Base-by-base conservation (phyloP, 1,284 basidiomycete species). In the Dichomitus squalens region DNA sequence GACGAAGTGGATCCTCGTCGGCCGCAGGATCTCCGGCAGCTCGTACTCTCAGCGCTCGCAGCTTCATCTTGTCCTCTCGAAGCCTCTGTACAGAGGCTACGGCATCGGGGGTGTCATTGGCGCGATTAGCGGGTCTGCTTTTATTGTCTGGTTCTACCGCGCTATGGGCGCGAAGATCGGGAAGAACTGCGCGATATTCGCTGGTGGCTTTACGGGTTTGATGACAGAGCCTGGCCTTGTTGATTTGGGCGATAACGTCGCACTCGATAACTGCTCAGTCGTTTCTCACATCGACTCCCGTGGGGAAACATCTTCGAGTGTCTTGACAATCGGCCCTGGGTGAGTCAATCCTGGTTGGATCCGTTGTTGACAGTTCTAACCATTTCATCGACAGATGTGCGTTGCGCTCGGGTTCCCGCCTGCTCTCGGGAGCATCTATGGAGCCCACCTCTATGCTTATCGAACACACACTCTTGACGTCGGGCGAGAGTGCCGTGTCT, bases 361-460 rank as follows among this genome's bases (percentile, higher is more conserved):
- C 9, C 12, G 2, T 9, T 20, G 23, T 4, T 18, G 16, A 16
- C 25, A 33, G n/a, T 27, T 4, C 53, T 54, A 9, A 56, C n/a
- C 14, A 31, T 36, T n/a, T 23, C 6, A 14, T 8, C 2, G 27
- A 5, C 21, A 64, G 62, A 9, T 56, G 55, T 16, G 64, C 66
- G 21, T 52, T 68, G 58, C 76, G 79, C 16, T 70, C 76, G 2
- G 78, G 78, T 25, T 79, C 78, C n/a, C 71, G 79, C 27, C 66
- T 81, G 16, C 72, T 81, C 21, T 79, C 78, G 1, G 79, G 79
- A 14, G 78, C 79, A 23, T 77, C 76, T 11, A 79, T 81, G 79
- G 78, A 80, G 61, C 73, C 76, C 56, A 70, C 67, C 62, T 77
- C 75, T 55, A 77, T 81, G 75, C 72, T 81, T 12, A 73, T 72